Evolutionary conservation across 2,329 filamentous ascomycete species (phyloP).

Genomic region (Epicoccum nigrum): DNA sequence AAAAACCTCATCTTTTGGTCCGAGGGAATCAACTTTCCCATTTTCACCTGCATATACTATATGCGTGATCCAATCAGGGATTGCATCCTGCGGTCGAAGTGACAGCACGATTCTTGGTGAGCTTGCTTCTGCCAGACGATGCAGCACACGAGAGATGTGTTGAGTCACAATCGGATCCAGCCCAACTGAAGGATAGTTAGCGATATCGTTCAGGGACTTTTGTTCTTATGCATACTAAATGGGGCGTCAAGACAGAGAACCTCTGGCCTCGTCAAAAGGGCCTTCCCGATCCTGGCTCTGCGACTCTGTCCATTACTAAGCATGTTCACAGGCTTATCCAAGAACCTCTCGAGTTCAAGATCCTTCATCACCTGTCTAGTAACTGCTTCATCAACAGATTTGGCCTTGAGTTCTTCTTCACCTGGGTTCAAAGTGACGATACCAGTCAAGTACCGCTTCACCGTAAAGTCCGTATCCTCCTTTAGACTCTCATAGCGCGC

Average conservation of each 20-base stretch:
- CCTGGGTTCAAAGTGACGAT: constrained; percentile 82
- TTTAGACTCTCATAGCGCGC: constrained; percentile 88
- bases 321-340: constrained; percentile 84
- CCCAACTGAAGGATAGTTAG: constrained; percentile 64
- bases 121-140: constrained; percentile 68
- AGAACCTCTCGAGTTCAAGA: constrained; percentile 69
- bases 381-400: constrained; percentile 52
- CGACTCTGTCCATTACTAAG: constrained; percentile 93
- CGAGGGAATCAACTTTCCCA: constrained; percentile 69
- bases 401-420: constrained; percentile 54
- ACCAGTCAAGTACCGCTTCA: constrained; percentile 79
- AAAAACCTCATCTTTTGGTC: constrained; percentile 68
- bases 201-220: not conserved
- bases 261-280: constrained; percentile 78
- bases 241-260: constrained; percentile 84
- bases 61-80: constrained; percentile 92
- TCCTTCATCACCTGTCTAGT: constrained; percentile 71
- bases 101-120: constrained; percentile 77
- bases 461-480: constrained; percentile 85
- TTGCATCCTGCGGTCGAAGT: constrained; percentile 80
- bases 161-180: constrained; percentile 83
- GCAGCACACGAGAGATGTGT: constrained; percentile 73
- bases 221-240: constrained; percentile 66
- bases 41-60: constrained; percentile 73
- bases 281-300: constrained; percentile 84